A percentile compares a stretch with the other conserved stretches of the same genome.
phyloP scores from a whole-genome alignment of 306 rosid genomes.

The Glycine tomentella region DNA sequence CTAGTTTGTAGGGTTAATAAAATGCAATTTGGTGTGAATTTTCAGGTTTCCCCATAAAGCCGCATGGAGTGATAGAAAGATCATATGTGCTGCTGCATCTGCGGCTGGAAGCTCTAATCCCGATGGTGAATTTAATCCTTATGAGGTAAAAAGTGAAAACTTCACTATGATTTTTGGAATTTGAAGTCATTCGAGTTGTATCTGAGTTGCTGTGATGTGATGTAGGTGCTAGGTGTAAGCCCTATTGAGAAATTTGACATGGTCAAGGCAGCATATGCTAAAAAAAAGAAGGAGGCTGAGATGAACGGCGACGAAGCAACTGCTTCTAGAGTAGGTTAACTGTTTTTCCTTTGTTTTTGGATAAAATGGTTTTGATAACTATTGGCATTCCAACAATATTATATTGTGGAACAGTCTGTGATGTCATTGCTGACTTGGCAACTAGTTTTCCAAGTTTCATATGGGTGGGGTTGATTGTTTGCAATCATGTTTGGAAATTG shows the following conservation, averaged over 20 bases:
- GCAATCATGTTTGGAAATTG: not conserved
- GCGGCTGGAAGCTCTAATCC: slow-evolving; percentile 94
- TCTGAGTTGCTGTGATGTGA: not conserved
- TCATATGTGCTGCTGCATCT: slow-evolving; percentile 70
- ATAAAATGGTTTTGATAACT: not conserved
- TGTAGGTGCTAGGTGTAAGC: slow-evolving; percentile 87
- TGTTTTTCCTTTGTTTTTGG: not conserved
- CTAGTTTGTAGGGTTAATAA: not conserved
- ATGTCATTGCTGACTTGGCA: no score
- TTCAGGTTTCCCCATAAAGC: slow-evolving; percentile 57
- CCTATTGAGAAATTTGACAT: slow-evolving; percentile 80
- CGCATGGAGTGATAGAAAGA: slow-evolving; percentile 43
- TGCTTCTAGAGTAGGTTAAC: slow-evolving; percentile 72
- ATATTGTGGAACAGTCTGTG: no score
- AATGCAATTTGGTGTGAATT: slow-evolving; percentile 48
- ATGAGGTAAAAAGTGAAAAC: slow-evolving; percentile 64
- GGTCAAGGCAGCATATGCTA: slow-evolving; percentile 72
- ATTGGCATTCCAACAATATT: not conserved
- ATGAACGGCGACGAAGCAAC: slow-evolving; percentile 77
- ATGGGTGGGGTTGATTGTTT: no score
- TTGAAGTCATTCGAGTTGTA: slow-evolving; percentile 14
- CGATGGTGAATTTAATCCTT: slow-evolving; percentile 73
- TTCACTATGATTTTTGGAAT: not conserved
- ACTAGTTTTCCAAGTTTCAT: no score
- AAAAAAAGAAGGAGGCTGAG: slow-evolving; percentile 81